These are phyloP conservation scores for Penicillium fimorum DNA, from an alignment of 495 filamentous ascomycete species.

Conservation along the genomic window DNA sequence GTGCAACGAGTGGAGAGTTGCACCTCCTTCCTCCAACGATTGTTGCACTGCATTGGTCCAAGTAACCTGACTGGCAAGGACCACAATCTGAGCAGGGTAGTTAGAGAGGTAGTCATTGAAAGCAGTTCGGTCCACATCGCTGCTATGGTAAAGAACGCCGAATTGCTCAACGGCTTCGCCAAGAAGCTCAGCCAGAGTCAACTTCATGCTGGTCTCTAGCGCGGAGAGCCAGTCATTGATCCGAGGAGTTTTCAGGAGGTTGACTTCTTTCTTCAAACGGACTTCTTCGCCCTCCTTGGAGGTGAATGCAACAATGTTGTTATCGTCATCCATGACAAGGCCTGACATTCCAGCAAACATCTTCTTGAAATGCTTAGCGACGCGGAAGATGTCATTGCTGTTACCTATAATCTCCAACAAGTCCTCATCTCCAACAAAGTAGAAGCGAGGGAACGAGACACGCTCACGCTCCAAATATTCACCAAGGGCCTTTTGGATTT, in stretches of 20 bases:
- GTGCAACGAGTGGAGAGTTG: constrained; percentile 62
- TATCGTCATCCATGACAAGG: constrained; percentile 85
- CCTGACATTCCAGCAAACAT: constrained; percentile 98
- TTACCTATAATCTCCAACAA: constrained; percentile 99
- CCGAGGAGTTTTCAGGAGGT: constrained; percentile 83
- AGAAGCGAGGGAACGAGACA: constrained; percentile 96
- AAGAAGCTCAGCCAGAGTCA: constrained; percentile 85
- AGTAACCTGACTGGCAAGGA: constrained; percentile 89
- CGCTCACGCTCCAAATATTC: constrained; percentile 98
- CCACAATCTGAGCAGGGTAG: constrained; percentile 92
- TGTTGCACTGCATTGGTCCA: constrained; percentile 86
- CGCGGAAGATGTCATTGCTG: constrained; percentile 91
- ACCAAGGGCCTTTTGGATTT: constrained; percentile 97
- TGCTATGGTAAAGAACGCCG: constrained; percentile 63
- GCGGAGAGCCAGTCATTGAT: constrained; percentile 98
- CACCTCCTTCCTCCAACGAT: constrained; percentile 66
- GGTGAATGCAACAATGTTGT: constrained; percentile 83
- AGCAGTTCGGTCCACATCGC: constrained; percentile 60
- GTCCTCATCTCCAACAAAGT: constrained; percentile 98
- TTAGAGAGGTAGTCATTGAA: constrained; percentile 74
- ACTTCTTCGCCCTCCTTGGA: constrained; percentile 96
- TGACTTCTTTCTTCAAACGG: constrained; percentile 82
- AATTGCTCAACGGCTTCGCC: constrained; percentile 76
- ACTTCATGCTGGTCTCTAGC: constrained; percentile 90
- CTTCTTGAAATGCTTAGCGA: constrained; percentile 98